A percentile compares a stretch with the other conserved stretches of the same genome.
Evolutionary conservation across 257 asterid genomes (phyloP).

Genomic region (Solanum neorickii): DNA sequence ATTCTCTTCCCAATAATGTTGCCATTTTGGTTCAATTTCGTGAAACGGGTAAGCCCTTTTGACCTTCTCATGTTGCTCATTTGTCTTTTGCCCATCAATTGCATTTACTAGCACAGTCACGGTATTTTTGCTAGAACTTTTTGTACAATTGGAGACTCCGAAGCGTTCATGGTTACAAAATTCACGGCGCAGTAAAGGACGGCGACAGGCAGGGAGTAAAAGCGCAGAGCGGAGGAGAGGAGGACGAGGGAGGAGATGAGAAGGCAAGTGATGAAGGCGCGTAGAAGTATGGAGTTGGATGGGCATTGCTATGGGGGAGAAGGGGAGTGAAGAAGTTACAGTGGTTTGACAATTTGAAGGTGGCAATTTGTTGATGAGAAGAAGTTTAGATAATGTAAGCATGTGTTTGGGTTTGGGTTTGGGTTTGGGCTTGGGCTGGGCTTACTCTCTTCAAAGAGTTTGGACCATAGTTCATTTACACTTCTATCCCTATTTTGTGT

Average conservation of each 20-base stretch:
- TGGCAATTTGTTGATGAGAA: not conserved
- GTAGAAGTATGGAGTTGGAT: constrained; percentile 32
- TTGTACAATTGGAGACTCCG: constrained; percentile 19
- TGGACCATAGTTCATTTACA: not conserved
- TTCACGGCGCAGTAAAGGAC: constrained; percentile 11
- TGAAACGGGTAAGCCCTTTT: constrained; percentile 80
- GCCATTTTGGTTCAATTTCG: constrained; percentile 91
- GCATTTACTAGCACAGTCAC: not conserved
- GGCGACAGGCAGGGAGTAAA: constrained; percentile 8
- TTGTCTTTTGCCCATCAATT: not conserved
- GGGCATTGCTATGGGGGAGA: constrained; percentile 24
- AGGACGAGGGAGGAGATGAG: constrained; percentile 14
- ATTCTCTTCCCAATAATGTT: constrained; percentile 74
- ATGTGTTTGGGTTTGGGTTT: not conserved
- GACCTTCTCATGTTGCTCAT: constrained; percentile 10
- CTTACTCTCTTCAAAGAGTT: not conserved
- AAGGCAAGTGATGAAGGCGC: constrained; percentile 14
- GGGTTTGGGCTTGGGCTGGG: not conserved
- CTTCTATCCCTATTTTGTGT: not conserved
- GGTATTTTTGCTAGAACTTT: not conserved
- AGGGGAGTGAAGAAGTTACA: not conserved
- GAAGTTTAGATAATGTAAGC: constrained; percentile 1
- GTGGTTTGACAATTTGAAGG: not conserved
- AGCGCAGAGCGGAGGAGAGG: constrained; percentile 7
- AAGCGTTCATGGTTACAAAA: constrained; percentile 10